Conservation (phyloP, 768 basidiomycete genomes). For the Leccinum subgranulosum region DNA sequence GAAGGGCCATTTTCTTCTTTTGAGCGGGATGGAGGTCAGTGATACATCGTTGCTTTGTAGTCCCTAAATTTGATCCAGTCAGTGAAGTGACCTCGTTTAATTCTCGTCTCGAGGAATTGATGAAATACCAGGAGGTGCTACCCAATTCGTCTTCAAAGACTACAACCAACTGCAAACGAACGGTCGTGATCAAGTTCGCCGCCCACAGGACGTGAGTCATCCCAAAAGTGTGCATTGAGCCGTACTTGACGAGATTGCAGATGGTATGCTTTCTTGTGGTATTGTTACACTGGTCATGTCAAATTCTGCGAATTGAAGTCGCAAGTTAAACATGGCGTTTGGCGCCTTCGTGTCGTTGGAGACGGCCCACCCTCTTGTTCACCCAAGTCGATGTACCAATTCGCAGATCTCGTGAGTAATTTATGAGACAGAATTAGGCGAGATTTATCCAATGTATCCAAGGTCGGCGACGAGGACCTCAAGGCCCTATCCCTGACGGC, state of each 20-base stretch:
- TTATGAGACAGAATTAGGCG: no score
- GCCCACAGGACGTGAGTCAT: constrained; percentile 14
- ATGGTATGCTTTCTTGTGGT: constrained; percentile 26
- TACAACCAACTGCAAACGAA: not conserved
- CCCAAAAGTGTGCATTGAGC: not conserved
- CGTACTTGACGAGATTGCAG: constrained; percentile 3
- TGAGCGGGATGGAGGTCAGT: constrained; percentile 11
- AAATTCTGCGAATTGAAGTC: constrained; percentile 18
- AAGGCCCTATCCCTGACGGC: constrained; percentile 17
- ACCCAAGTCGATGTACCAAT: constrained; percentile 37
- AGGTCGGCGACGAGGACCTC: constrained; percentile 19
- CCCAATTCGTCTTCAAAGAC: not conserved
- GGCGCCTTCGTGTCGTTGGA: not conserved
- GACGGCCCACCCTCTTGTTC: constrained; percentile 23
- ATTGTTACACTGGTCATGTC: constrained; percentile 22
- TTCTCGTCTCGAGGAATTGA: constrained; percentile 1
- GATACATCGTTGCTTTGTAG: not conserved
- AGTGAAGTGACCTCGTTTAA: not conserved
- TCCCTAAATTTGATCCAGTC: constrained; percentile 10
- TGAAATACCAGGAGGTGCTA: not conserved
- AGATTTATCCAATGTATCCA: no score
- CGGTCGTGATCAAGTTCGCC: constrained; percentile 9
- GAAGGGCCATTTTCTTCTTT: constrained; percentile 7
- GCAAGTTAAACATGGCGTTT: constrained; percentile 3
- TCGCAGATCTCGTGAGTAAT: constrained; percentile 30